Percentiles rank a stretch among this genome's conserved stretches.
Evolutionary conservation across 2,329 filamentous ascomycete species (phyloP).

Genomic region (Aureobasidium sp.): DNA sequence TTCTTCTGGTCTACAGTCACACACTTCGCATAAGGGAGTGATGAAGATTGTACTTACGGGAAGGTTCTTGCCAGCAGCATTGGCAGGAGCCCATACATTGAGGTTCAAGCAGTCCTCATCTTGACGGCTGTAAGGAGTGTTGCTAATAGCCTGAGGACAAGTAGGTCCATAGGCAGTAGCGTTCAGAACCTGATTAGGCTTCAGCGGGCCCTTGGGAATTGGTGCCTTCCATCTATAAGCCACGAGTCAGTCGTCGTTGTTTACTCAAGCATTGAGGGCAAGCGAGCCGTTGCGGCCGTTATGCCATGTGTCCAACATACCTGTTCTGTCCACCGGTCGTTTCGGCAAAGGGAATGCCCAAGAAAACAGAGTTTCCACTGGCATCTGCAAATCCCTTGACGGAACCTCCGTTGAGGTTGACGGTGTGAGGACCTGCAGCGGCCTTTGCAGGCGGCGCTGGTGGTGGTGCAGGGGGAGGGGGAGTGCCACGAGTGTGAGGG

Average conservation of each 20-base stretch:
- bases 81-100: conserved; percentile 2
- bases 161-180: conserved; percentile 7
- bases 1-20: too few species aligned
- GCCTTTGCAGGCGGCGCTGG: neutral
- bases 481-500: neutral
- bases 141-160: conserved; percentile 17
- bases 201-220: neutral
- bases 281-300: conserved; percentile 1
- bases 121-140: conserved; percentile 16
- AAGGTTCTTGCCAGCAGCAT: neutral
- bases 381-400: conserved; percentile 12
- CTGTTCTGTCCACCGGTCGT: conserved; percentile 33
- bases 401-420: neutral
- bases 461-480: neutral
- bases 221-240: conserved; percentile 22
- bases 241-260: neutral
- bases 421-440: neutral
- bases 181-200: neutral
- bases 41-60: neutral
- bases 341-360: conserved; percentile 33
- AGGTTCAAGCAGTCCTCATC: conserved; percentile 11
- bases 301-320: conserved; percentile 13
- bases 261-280: neutral
- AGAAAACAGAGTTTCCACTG: conserved; percentile 23
- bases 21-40: too few species aligned